phyloP scores from a whole-genome alignment of 2,329 filamentous ascomycete genomes.

The Diaporthe ilicicola region DNA sequence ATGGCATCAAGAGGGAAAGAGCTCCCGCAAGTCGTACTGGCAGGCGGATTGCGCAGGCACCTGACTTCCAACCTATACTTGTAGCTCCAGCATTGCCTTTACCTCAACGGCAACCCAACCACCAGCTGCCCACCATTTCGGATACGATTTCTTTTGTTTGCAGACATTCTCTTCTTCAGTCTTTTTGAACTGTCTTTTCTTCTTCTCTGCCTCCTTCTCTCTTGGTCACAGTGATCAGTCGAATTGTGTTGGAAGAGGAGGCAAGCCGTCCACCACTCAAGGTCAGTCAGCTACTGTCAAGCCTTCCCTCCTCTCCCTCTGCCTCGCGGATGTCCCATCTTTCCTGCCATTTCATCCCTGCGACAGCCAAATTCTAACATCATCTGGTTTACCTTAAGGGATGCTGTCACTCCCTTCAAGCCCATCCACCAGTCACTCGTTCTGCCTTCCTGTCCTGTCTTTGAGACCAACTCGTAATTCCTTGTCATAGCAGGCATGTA shows the following conservation, averaged over 20 bases:
- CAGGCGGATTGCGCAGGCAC: background rate
- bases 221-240: background rate
- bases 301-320: background rate
- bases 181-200: background rate
- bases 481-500: slow-evolving; percentile 11
- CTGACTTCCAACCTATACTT: background rate
- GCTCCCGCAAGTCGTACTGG: background rate
- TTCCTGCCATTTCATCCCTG: background rate
- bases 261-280: background rate
- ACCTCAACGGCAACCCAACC: background rate
- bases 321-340: background rate
- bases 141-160: background rate
- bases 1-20: background rate
- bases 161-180: background rate
- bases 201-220: background rate
- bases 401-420: background rate
- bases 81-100: background rate
- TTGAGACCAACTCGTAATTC: background rate
- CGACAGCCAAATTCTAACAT: background rate
- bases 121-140: background rate
- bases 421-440: background rate
- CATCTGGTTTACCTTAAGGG: background rate
- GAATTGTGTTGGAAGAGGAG: background rate
- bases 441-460: background rate
- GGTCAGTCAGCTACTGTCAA: background rate